Evolutionary conservation across 805 yeast species (phyloP), one percentile per base, ranked within the genome.

Genomic region (Teunomyces cretensis): DNA sequence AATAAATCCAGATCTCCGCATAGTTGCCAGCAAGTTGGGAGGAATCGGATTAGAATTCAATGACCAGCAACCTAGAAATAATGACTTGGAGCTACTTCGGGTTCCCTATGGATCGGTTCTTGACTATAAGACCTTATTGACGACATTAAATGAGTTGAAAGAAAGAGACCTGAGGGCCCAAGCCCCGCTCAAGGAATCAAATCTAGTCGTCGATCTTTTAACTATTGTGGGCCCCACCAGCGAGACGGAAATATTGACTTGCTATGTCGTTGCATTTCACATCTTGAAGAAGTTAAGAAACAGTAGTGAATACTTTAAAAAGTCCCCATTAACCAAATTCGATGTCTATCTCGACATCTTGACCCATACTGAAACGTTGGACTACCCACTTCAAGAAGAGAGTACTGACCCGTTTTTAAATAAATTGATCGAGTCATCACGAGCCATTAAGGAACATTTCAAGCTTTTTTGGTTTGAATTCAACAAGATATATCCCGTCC

Each of bases 301-400:
- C 14, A 27, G 26, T 6, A 13, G 6, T 8, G 30, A 39, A 24
- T 41, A 49, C 33, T 45, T 41, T 15, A 27, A 13, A 32, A n/a
- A 14, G 7, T 44, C 47, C 11, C 67, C 67, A 4, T 56, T 63
- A 41, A 51, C 54, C 0, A 38, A 41, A 14, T 43, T 66, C 17
- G 64, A 56, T 15, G 43, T 43, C 2, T 75, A 74, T 46, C 47
- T 74, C 30, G 55, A 63, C 5, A 45, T 75, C 1, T 50, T 75
- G 39, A 33, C 54, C n/a, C 26, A 44, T 2, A 74, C 76, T 0
- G 51, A 53, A 9, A 26, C 57, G 42, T 30, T 45, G 42, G 40
- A 60, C 54, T 19, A 53, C 54, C 52, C 49, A 39, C 5, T 16
- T 48, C 33, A 48, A 28, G 30, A 33, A 37, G 2, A 39, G n/a